A percentile compares a stretch with the other conserved stretches of the same genome.
These are phyloP conservation scores for Isoetes taiwanensis DNA, from an alignment of 75 land plant genomes.

Conservation along the genomic window DNA sequence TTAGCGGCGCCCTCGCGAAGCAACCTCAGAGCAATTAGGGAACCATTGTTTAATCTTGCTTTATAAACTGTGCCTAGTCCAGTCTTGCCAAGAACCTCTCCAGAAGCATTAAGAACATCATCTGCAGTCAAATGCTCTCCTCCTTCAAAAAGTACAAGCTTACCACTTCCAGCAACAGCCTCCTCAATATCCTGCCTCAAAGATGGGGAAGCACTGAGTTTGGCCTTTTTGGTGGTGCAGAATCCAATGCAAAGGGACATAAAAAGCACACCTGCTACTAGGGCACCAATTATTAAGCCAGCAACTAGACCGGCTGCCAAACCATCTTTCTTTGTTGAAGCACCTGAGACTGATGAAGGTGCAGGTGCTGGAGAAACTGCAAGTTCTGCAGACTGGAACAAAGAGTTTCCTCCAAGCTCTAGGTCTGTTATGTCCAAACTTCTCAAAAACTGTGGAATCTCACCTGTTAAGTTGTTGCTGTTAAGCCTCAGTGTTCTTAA, in stretches of 20 bases:
- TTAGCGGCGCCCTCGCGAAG: neutral
- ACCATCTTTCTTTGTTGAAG: no score
- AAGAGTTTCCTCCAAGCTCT: no score
- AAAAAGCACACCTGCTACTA: neutral
- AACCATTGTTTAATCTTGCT: neutral
- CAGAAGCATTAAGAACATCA: conserved; percentile 1
- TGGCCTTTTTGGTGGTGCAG: neutral
- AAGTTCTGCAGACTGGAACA: no score
- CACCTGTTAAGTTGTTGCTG: no score
- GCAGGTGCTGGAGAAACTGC: no score
- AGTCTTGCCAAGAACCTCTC: conserved; percentile 1
- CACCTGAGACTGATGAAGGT: no score
- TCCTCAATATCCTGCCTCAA: conserved; percentile 1
- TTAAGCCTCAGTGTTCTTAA: neutral
- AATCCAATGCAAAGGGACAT: neutral
- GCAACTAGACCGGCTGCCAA: neutral
- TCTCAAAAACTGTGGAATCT: no score
- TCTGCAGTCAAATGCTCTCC: neutral
- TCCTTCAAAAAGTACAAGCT: conserved; percentile 1
- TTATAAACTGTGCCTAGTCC: neutral
- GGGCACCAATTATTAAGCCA: neutral
- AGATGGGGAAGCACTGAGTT: conserved; percentile 5
- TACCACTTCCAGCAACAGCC: neutral
- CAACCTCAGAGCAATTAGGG: neutral
- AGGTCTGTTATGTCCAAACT: no score